These are phyloP conservation scores for Tetrahymena elliotti DNA, from an alignment of 73 alveolate species.

Conservation along the genomic window DNA sequence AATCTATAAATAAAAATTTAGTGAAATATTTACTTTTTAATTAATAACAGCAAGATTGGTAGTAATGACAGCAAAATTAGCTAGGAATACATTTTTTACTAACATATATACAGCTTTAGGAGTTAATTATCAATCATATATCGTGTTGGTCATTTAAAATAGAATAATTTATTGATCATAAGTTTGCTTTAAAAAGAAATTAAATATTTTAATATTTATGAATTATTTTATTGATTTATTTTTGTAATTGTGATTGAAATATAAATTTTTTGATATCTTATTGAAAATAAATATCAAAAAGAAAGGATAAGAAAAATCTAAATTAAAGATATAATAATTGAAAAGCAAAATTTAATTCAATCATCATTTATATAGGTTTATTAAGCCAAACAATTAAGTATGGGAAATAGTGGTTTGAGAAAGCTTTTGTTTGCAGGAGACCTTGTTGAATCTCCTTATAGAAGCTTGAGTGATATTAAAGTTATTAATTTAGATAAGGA, in stretches of 20 bases:
- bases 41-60: no score
- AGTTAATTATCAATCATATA: no score
- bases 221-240: no score
- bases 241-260: neutral
- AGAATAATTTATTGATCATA: no score
- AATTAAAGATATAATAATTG: neutral
- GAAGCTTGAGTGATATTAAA: conserved; percentile 9
- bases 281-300: neutral
- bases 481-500: conserved; percentile 11
- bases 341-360: neutral
- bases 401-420: conserved; percentile 47
- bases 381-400: neutral
- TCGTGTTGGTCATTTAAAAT: no score
- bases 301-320: neutral
- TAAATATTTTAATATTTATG: no score
- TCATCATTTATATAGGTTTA: neutral
- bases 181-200: no score
- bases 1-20: no score
- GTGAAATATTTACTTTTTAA: no score
- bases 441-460: conserved; percentile 20
- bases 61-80: no score
- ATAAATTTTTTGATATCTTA: neutral
- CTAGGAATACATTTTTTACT: no score
- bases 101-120: no score
- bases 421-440: conserved; percentile 17